Evolutionary conservation across 257 asterid genomes (phyloP), one percentile per base, ranked within the genome.

Genomic region (Ajuga chamaepitys): DNA sequence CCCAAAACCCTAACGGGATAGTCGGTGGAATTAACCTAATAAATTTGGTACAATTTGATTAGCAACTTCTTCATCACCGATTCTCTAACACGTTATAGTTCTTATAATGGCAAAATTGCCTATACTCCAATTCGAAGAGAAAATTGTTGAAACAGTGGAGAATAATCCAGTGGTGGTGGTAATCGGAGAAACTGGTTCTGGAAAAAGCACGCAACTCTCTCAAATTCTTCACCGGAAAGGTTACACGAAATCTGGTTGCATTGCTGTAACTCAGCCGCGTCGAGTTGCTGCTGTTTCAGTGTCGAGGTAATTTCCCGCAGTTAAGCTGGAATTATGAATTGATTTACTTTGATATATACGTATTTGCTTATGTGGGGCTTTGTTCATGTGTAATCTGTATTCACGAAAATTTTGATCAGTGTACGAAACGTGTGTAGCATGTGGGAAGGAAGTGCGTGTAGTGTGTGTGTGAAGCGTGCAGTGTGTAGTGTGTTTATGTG

Each of bases 201-300:
- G 99, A 0, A 93, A 93, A 70, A 93, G 99, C 68, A 93, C 97
- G 24, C 99, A 93, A 54, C 97, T 89, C 26, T 88, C 99, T 16
- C 97, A 89, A 68, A 93, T 93, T 62, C 99, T 93, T 60, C 91
- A 84, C 52, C 37, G 85, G 65, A 80, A 74, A 37, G 96, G 96
- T 14, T 93, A 85, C 76, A 83, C 98, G 21, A 77, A 86, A 58
- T 81, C 88, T 28, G 91, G 95, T 11, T 71, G 79, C 75, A 85
- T 93, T 21, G 99, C 94, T 56, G 88, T 93, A 18, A 89, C 97
- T 64, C 99, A 93, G 79, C 99, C 99, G 54, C 96, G 99, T 4
- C 95, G 99, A 0, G 99, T 93, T 3, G 98, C 98, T 8, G 98
- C 98, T 9, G 97, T 89, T 70, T 79, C 97, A 1, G n/a, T n/a